These are phyloP conservation scores for Xanthoconium purpureum DNA, from an alignment of 768 basidiomycete genomes.

Conservation along the genomic window DNA sequence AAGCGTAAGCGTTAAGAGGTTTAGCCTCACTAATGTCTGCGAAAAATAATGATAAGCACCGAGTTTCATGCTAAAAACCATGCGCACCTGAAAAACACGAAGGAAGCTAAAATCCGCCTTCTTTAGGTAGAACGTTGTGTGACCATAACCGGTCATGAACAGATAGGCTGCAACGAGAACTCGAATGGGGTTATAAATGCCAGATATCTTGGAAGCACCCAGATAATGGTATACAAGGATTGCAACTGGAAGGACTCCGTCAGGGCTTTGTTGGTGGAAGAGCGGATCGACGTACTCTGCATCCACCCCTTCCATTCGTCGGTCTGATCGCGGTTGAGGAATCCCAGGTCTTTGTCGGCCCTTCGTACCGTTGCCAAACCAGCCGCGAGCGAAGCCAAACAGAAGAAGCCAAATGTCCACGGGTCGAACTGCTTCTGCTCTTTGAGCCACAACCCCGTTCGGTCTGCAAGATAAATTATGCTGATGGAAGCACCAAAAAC, in stretches of 20 bases:
- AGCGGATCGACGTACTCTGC: constrained; percentile 61
- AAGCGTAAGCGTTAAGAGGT: constrained; percentile 76
- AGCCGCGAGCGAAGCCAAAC: constrained; percentile 45
- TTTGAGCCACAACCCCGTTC: constrained; percentile 85
- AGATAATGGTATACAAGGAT: constrained; percentile 93
- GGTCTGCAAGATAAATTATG: constrained; percentile 76
- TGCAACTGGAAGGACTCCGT: constrained; percentile 49
- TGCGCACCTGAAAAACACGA: constrained; percentile 65
- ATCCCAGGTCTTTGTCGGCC: constrained; percentile 79
- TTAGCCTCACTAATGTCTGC: constrained; percentile 76
- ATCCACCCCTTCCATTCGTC: constrained; percentile 99
- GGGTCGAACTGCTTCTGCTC: constrained; percentile 82
- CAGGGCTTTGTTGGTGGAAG: not conserved
- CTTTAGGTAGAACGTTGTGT: constrained; percentile 83
- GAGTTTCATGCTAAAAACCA: not conserved
- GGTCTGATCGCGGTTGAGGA: constrained; percentile 88
- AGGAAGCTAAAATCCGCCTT: constrained; percentile 84
- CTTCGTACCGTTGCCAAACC: constrained; percentile 68
- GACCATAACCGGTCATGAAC: constrained; percentile 93
- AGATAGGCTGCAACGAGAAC: constrained; percentile 86
- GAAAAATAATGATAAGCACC: constrained; percentile 1
- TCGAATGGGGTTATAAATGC: constrained; percentile 91
- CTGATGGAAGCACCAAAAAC: constrained; percentile 64
- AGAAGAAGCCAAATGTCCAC: constrained; percentile 64
- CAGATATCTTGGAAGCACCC: constrained; percentile 84